Percentiles rank a stretch among this genome's conserved stretches.
Evolutionary conservation across 768 basidiomycete species (phyloP).

Genomic region (Termitomyces sp.): DNA sequence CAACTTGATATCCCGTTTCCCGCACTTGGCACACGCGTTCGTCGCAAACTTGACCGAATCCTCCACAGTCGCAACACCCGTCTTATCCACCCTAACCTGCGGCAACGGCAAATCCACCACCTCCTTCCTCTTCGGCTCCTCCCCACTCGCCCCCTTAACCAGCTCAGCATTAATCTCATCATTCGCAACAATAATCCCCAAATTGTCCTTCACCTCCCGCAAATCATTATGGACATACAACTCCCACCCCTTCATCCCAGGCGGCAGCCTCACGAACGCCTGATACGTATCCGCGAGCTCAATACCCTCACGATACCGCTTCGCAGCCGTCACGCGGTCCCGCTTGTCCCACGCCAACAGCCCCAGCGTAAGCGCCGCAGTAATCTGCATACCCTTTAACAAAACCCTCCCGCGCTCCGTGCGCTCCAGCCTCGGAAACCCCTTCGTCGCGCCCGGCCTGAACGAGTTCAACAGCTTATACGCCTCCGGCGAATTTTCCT

Average conservation of each 20-base stretch:
- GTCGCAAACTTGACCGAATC: slow-evolving; percentile 22
- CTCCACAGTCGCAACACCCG: slow-evolving; percentile 12
- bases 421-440: slow-evolving; percentile 18
- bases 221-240: slow-evolving; percentile 18
- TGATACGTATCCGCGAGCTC: slow-evolving; percentile 24
- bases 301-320: slow-evolving; percentile 27
- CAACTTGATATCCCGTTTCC: slow-evolving; percentile 23
- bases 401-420: slow-evolving; percentile 20
- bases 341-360: slow-evolving; percentile 28
- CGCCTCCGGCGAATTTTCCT: slow-evolving; percentile 24
- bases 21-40: slow-evolving; percentile 25
- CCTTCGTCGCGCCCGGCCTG: slow-evolving; percentile 16
- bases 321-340: slow-evolving; percentile 28
- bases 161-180: slow-evolving; percentile 19
- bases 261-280: slow-evolving; percentile 12
- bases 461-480: slow-evolving; percentile 27
- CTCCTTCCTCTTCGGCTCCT: slow-evolving; percentile 18
- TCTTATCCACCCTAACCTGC: slow-evolving; percentile 16
- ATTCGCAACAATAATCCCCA: slow-evolving; percentile 20
- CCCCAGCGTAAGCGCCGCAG: slow-evolving; percentile 24
- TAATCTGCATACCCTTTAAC: slow-evolving; percentile 29
- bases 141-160: neutral
- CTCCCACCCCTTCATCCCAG: slow-evolving; percentile 20
- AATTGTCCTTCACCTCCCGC: slow-evolving; percentile 18
- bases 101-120: slow-evolving; percentile 16